phyloP scores from a whole-genome alignment of 2,329 filamentous ascomycete species.

The Exophiala sideris region DNA sequence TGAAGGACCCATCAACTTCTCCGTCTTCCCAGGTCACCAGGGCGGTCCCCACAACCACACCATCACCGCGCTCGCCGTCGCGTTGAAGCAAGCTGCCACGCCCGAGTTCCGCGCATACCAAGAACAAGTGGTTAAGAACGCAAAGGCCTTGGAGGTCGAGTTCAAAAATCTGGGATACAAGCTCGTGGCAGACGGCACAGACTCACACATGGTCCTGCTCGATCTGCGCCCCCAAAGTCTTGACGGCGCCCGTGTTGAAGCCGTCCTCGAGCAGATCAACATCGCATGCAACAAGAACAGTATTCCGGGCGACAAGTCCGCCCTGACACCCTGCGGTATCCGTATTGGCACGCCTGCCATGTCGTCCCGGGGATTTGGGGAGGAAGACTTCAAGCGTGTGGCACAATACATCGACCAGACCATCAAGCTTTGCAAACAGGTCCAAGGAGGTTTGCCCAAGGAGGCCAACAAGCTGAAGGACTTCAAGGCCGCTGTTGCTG shows the following conservation, averaged over 20 bases:
- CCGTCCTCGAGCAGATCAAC: conserved; percentile 84
- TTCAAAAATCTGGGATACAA: conserved; percentile 78
- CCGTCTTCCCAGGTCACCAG: conserved; percentile 98
- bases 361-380: conserved; percentile 90
- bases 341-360: conserved; percentile 95
- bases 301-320: conserved; percentile 90
- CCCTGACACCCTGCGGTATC: conserved; percentile 86
- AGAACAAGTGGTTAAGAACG: conserved; percentile 85
- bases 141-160: conserved; percentile 77
- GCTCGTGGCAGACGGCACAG: conserved; percentile 90
- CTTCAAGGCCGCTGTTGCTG: conserved; percentile 89
- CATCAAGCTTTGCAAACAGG: conserved; percentile 77
- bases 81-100: conserved; percentile 86
- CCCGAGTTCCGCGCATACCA: conserved; percentile 94
- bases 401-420: conserved; percentile 82
- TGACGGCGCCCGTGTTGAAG: conserved; percentile 89
- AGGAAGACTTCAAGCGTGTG: conserved; percentile 82
- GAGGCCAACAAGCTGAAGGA: conserved; percentile 99
- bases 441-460: conserved; percentile 83
- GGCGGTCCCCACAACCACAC: conserved; percentile 99
- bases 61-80: conserved; percentile 93
- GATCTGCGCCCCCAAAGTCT: conserved; percentile 84
- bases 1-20: conserved; percentile 96
- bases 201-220: conserved; percentile 95
- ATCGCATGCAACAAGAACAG: conserved; percentile 99